phyloP scores from a whole-genome alignment of 2,329 filamentous ascomycete genomes.

The Fusarium nematophilum region DNA sequence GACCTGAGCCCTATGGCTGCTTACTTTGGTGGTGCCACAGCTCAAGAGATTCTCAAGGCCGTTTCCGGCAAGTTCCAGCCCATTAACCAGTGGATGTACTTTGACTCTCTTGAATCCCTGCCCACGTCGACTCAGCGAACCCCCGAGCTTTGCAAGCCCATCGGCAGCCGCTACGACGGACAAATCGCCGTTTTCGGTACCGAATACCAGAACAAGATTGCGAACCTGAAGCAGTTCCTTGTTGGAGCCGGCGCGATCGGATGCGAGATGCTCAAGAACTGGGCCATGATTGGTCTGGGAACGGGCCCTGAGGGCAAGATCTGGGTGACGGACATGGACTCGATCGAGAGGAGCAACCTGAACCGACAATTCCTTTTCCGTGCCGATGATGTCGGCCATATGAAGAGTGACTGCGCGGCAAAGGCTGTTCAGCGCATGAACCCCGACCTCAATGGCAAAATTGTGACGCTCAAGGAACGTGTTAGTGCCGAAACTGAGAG shows the following conservation, averaged over 20 bases:
- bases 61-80: constrained; percentile 98
- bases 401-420: constrained; percentile 96
- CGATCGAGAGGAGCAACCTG: constrained; percentile 98
- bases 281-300: constrained; percentile 97
- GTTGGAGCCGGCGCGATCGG: constrained; percentile 97
- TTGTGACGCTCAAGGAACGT: constrained; percentile 86
- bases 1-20: constrained; percentile 93
- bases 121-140: constrained; percentile 79
- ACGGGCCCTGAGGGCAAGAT: constrained; percentile 91
- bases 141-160: constrained; percentile 88
- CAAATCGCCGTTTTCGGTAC: constrained; percentile 96
- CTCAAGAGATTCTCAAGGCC: constrained; percentile 95
- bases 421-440: constrained; percentile 95
- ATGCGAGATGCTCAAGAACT: constrained; percentile 99
- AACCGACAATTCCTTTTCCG: constrained; percentile 98
- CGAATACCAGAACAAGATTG: constrained; percentile 93
- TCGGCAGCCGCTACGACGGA: constrained; percentile 89
- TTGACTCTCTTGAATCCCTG: constrained; percentile 96
- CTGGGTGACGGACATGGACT: constrained; percentile 96
- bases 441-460: constrained; percentile 88
- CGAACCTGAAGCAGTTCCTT: constrained; percentile 90
- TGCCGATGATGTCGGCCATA: constrained; percentile 89
- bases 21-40: constrained; percentile 92
- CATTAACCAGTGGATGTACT: constrained; percentile 96
- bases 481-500: constrained; percentile 93